These are phyloP conservation scores for Saccharomycopsis fibuligera DNA, from an alignment of 805 yeast genomes.

Conservation along the genomic window DNA sequence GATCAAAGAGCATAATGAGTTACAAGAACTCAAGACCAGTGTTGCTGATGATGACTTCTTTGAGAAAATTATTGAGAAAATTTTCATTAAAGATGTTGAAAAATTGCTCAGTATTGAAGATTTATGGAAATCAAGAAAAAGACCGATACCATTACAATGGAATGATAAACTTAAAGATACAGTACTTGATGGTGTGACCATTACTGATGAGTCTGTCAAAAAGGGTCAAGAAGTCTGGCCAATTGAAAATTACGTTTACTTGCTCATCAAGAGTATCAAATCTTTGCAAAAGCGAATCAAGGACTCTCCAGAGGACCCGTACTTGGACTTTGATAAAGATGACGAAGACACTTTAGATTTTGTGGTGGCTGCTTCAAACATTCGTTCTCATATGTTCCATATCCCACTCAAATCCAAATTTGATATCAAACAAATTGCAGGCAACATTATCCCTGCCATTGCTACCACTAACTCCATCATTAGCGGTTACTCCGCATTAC, in stretches of 20 bases:
- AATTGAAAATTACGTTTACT: constrained; percentile 26
- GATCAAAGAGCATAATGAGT: constrained; percentile 61
- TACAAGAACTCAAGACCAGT: constrained; percentile 42
- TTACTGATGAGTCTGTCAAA: constrained; percentile 17
- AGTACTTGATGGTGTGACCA: constrained; percentile 23
- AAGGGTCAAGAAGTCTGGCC: constrained; percentile 48
- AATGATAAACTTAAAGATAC: constrained; percentile 20
- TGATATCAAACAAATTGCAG: constrained; percentile 91
- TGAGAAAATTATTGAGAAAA: constrained; percentile 44
- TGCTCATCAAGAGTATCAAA: constrained; percentile 15
- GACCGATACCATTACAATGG: constrained; percentile 59
- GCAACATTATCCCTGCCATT: constrained; percentile 96
- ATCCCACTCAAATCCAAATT: constrained; percentile 73
- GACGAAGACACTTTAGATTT: constrained; percentile 87
- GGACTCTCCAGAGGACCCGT: neutral
- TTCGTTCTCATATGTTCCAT: constrained; percentile 63
- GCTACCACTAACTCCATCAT: constrained; percentile 96
- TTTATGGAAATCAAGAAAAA: constrained; percentile 66
- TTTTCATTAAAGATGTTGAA: constrained; percentile 71
- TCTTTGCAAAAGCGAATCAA: constrained; percentile 11
- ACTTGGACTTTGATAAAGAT: constrained; percentile 81
- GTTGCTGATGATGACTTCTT: constrained; percentile 29
- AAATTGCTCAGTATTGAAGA: constrained; percentile 64
- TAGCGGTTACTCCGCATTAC: constrained; percentile 79
- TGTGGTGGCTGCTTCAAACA: constrained; percentile 79